Evolutionary conservation across 139 green algal species (phyloP).

Genomic region (Coelastrella sp.): DNA sequence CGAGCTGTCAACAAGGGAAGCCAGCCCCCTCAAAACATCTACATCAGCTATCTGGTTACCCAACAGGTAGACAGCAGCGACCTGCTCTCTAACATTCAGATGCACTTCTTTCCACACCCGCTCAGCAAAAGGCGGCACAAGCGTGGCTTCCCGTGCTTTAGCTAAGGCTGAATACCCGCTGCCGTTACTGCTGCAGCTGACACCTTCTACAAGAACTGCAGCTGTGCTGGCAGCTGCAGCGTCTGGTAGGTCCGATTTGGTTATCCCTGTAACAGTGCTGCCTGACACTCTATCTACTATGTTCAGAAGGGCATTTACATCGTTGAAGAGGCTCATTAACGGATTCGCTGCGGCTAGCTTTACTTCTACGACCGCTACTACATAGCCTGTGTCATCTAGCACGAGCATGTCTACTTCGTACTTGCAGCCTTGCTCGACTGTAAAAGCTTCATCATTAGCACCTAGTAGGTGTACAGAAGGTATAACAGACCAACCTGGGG

Average conservation of each 20-base stretch:
- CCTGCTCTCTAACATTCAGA: not conserved
- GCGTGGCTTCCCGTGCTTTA: slow-evolving; percentile 1
- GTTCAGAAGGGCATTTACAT: not conserved
- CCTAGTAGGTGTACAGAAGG: slow-evolving; percentile 28
- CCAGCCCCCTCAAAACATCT: not conserved
- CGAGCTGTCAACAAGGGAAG: slow-evolving; percentile 12
- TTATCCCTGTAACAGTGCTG: slow-evolving; percentile 12
- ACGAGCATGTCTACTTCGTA: slow-evolving; percentile 45
- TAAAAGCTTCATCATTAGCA: not conserved
- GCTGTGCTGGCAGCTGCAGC: slow-evolving; percentile 9
- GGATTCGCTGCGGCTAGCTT: slow-evolving; percentile 41
- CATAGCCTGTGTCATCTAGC: slow-evolving; percentile 14
- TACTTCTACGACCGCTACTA: slow-evolving; percentile 41
- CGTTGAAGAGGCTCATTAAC: slow-evolving; percentile 31
- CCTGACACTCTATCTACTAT: slow-evolving; percentile 15
- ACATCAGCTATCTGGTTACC: slow-evolving; percentile 18
- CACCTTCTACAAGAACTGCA: not conserved
- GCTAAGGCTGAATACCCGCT: not conserved
- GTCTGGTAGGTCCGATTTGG: not conserved
- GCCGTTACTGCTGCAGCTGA: not conserved
- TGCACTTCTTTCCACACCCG: slow-evolving; percentile 2
- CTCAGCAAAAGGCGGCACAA: not conserved
- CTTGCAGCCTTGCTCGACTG: slow-evolving; percentile 28
- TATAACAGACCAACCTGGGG: slow-evolving; percentile 22
- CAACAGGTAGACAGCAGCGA: slow-evolving; percentile 17